A percentile compares a stretch with the other conserved stretches of the same genome.
Conservation (phyloP, 768 basidiomycete genomes). For the Glaciozyma antarctica region DNA sequence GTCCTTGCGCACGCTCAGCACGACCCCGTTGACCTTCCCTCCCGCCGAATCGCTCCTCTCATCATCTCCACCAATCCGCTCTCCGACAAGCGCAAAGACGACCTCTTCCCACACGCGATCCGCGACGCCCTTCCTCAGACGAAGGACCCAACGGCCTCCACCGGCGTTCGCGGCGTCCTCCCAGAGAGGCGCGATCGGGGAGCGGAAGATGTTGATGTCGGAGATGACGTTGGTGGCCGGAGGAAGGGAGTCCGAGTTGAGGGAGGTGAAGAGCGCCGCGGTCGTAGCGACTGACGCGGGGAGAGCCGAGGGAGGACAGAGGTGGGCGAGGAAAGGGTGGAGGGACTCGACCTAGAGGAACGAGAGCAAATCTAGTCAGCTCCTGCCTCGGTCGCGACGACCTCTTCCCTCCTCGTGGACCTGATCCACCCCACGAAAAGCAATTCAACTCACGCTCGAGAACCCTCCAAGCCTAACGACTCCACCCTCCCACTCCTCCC, state of each 20-base stretch:
- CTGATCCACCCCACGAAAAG: not conserved
- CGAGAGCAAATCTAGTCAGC: no score
- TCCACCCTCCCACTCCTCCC: constrained; percentile 29
- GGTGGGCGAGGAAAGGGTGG: constrained; percentile 88
- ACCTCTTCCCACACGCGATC: constrained; percentile 88
- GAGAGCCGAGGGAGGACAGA: constrained; percentile 71
- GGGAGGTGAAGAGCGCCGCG: constrained; percentile 15
- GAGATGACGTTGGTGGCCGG: constrained; percentile 37
- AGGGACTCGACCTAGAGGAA: constrained; percentile 72
- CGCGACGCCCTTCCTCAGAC: constrained; percentile 78
- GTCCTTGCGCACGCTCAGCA: constrained; percentile 80
- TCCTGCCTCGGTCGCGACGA: no score
- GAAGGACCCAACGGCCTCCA: constrained; percentile 93
- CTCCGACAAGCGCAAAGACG: constrained; percentile 26
- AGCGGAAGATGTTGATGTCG: constrained; percentile 86
- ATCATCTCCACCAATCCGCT: constrained; percentile 20
- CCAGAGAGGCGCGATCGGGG: constrained; percentile 83
- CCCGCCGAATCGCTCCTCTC: constrained; percentile 60
- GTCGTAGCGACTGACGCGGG: constrained; percentile 47
- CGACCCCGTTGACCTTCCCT: constrained; percentile 86
- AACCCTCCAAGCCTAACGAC: constrained; percentile 31
- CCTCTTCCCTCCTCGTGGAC: no score
- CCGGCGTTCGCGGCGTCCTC: constrained; percentile 79
- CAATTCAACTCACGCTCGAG: constrained; percentile 20
- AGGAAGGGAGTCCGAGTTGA: constrained; percentile 8